Evolutionary conservation across 805 yeast species (phyloP), one percentile per base, ranked within the genome.

Genomic region (Cyberlindnera americana): DNA sequence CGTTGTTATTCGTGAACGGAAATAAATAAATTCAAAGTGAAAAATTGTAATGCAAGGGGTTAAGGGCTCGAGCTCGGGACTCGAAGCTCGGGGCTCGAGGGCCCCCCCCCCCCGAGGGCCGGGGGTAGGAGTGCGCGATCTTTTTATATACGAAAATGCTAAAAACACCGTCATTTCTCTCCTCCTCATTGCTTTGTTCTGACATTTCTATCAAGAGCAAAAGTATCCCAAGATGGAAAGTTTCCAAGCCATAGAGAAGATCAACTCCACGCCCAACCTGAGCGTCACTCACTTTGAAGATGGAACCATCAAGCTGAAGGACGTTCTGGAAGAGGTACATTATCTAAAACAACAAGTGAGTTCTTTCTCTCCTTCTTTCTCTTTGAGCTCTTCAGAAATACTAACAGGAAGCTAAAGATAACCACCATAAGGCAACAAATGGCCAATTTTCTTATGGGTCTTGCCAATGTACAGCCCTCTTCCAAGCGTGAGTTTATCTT

Each of bases 261-360:
- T 57, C 19, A 50, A 49, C 44, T 40, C 58, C 1, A 47, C 46
- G 19, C 44, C 43, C 4, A 29, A 42, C 11, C 42, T 69, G 2
- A 53, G 62, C 3, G 55, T 53, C 30, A 73, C 47, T 55, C 76
- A 63, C 61, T 64, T 67, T 48, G 72, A 56, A 45, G 63, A 54
- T 3, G 71, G 72, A 4, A 64, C 59, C 9, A 51, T 67, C 27
- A 59, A 61, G 15, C 46, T 66, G 19, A 61, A 54, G 18, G 56
- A 61, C 6, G 43, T 67, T 2, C 52, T 66, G 33, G 57, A 54
- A 14, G 73, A 69, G 44, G 61, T 68, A 10, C 60, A 58, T 32
- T 54, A 52, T 5, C 52, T 69, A 17, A 59, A 60, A 35, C 41
- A 57, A 33, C 57, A 50, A 33, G 60, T 56, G 29, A 33, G 60